Evolutionary conservation across 805 yeast species (phyloP), one percentile per base, ranked within the genome.

Genomic region (Cyberlindnera galapagoensis): DNA sequence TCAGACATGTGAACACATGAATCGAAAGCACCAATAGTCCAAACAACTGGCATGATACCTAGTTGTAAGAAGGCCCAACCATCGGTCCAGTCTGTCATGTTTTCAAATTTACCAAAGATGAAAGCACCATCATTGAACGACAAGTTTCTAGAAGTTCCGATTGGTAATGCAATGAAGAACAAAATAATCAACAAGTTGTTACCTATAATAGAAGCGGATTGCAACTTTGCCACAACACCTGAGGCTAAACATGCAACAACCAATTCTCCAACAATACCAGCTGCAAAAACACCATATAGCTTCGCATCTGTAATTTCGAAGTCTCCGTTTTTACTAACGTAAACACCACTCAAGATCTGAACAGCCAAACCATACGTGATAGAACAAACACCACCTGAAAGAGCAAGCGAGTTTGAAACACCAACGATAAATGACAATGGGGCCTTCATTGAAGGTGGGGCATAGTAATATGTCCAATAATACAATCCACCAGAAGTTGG

Each of bases 1-100:
- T 79, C 87, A 13, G 78, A 63, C 76, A 77, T 72, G 54, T 79
- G 86, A 30, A 79, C 71, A 45, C 79, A 73, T 5, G 81, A 70
- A 50, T 79, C 86, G 53, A 76, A 77, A 1, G 81, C 77, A 21
- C 82, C 81, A 54, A 79, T 77, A 13, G 83, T 76, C 87, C 88
- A 80, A 40, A 79, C 69, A 4, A 77, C 74, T 0, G 84, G 76
- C 69, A 74, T 67, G 68, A 76, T 71, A 14, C 68, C 60, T 29
- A 50, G 53, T 44, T 73, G 57, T 34, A 67, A 52, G 44, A 61
- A 51, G 62, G 71, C 63, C 75, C 78, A 74, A 19, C 82, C 84
- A 21, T 52, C 53, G 9, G 73, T 64, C 76, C 81, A 77, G 24
- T 61, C 65, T 18, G 72, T 59, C 29, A 49, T 51, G 47, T 73